phyloP scores from a whole-genome alignment of 768 basidiomycete species.

The Termitomyces titanicus region DNA sequence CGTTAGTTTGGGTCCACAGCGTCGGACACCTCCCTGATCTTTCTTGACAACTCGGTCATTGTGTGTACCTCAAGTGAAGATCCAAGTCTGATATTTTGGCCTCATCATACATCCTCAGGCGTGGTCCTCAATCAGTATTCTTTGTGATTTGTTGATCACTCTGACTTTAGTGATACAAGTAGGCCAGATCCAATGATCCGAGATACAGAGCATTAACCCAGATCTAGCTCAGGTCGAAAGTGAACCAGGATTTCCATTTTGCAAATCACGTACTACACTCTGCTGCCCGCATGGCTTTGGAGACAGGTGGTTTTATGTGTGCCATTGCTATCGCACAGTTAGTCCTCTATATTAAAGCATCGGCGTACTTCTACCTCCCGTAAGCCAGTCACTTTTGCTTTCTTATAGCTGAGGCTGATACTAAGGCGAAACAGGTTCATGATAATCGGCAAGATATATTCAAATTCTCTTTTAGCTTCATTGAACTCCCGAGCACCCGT shows the following conservation, averaged over 20 bases:
- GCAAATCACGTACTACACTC: no score
- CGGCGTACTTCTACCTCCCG: background rate
- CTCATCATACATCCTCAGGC: background rate
- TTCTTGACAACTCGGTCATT: background rate
- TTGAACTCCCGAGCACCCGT: no score
- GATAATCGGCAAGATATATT: constrained; percentile 5
- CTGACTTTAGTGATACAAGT: background rate
- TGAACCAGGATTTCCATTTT: no score
- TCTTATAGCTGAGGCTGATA: background rate
- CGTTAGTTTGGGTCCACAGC: background rate
- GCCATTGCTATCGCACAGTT: background rate
- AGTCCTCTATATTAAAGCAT: background rate
- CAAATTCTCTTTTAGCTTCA: background rate
- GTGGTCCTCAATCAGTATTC: background rate
- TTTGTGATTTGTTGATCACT: background rate
- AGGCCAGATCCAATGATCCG: background rate
- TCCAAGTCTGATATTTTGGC: background rate
- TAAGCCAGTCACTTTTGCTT: background rate
- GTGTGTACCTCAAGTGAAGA: background rate
- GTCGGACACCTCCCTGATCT: no score
- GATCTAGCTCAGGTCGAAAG: no score
- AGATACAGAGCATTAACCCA: no score
- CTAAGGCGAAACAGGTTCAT: background rate
- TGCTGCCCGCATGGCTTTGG: no score
- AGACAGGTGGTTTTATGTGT: background rate